Conservation (phyloP, 2,329 filamentous ascomycete genomes). For the Stachybotrys echinatus region DNA sequence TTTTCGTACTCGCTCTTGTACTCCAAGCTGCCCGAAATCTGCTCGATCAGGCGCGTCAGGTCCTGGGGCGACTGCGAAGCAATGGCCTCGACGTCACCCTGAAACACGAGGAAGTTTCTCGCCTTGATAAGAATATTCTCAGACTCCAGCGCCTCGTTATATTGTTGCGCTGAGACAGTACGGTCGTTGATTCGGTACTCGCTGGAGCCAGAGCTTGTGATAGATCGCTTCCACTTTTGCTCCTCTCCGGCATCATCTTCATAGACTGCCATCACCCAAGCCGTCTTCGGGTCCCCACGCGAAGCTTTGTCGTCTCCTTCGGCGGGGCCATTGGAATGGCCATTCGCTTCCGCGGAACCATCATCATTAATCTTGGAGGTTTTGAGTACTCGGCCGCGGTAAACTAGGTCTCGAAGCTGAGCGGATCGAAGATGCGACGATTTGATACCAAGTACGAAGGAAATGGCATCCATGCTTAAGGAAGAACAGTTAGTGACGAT, state of each 20-base stretch:
- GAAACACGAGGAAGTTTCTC: conserved; percentile 95
- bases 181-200: conserved; percentile 97
- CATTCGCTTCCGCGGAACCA: conserved; percentile 65
- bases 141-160: conserved; percentile 85
- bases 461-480: conserved; percentile 93
- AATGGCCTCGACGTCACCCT: conserved; percentile 96
- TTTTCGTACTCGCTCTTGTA: conserved; percentile 91
- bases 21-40: conserved; percentile 94
- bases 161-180: conserved; percentile 80
- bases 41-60: conserved; percentile 88
- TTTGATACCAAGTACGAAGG: conserved; percentile 97
- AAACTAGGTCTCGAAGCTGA: conserved; percentile 90
- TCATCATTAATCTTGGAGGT: conserved; percentile 91
- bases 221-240: conserved; percentile 92
- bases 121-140: conserved; percentile 99
- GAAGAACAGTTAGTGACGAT: neutral
- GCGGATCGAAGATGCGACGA: conserved; percentile 95
- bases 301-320: conserved; percentile 59
- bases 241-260: conserved; percentile 95
- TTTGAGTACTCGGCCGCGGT: conserved; percentile 88
- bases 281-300: conserved; percentile 83
- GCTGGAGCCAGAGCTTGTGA: conserved; percentile 81
- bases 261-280: conserved; percentile 99
- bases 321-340: conserved; percentile 55
- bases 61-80: conserved; percentile 93